A percentile compares a stretch with the other conserved stretches of the same genome.
Conservation (phyloP, 1,139 yeast genomes). For the Taphrina betulina region DNA sequence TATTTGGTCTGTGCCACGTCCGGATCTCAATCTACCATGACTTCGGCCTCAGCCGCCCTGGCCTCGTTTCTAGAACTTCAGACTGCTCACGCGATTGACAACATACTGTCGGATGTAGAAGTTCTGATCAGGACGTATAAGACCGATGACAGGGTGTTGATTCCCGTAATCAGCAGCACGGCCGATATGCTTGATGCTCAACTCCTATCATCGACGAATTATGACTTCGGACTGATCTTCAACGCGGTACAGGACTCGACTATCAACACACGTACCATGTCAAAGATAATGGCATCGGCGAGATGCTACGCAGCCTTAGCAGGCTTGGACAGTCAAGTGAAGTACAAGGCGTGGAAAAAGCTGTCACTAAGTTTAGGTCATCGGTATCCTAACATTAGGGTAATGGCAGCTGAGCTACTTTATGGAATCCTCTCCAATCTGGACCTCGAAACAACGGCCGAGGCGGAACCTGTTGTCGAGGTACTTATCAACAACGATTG, state of each 20-base stretch:
- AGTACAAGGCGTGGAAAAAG: slow-evolving; percentile 20
- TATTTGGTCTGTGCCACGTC: slow-evolving; percentile 12
- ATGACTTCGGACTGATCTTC: slow-evolving; percentile 1
- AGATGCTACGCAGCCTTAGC: slow-evolving; percentile 5
- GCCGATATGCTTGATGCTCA: slow-evolving; percentile 4
- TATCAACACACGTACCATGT: slow-evolving; percentile 12
- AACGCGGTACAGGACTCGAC: slow-evolving; percentile 6
- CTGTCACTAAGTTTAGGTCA: slow-evolving; percentile 10
- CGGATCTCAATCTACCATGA: slow-evolving; percentile 13
- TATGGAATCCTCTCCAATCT: slow-evolving; percentile 2
- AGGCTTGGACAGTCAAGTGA: not conserved
- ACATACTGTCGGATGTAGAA: not conserved
- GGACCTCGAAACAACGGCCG: slow-evolving; percentile 12
- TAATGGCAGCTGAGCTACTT: slow-evolving; percentile 18
- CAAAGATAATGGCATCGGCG: slow-evolving; percentile 22
- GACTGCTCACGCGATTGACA: not conserved
- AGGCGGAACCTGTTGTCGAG: not conserved
- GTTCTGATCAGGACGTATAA: not conserved
- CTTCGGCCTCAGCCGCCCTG: not conserved
- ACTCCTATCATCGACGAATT: not conserved
- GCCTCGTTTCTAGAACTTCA: not conserved
- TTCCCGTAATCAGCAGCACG: slow-evolving; percentile 16
- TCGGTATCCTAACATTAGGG: slow-evolving; percentile 13
- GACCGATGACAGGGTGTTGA: slow-evolving; percentile 13
- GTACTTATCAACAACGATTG: slow-evolving; percentile 3